Evolutionary conservation across 176 grass and related monocot genomes (phyloP).

Genomic region (Melocanna baccifera): DNA sequence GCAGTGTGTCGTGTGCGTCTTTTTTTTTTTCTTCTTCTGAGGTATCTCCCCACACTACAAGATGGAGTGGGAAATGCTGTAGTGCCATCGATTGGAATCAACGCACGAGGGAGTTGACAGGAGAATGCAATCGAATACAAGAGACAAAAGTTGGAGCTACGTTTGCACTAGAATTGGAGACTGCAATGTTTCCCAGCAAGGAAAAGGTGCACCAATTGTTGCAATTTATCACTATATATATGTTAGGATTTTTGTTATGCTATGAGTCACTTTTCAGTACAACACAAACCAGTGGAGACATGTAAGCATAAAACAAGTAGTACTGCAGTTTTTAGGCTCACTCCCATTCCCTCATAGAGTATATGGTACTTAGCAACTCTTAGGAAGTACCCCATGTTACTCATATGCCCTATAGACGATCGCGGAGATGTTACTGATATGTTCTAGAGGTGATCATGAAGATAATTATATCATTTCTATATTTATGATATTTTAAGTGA

Average conservation of each 20-base stretch:
- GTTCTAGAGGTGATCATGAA: too few species aligned
- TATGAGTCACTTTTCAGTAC: neutral
- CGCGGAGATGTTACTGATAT: too few species aligned
- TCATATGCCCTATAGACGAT: too few species aligned
- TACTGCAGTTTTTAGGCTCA: neutral
- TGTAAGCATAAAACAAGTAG: neutral
- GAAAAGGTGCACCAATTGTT: slow-evolving; percentile 23
- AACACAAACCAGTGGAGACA: neutral
- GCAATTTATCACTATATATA: neutral
- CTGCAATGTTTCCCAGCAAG: slow-evolving; percentile 12
- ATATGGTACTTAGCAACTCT: neutral
- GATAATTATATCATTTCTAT: too few species aligned
- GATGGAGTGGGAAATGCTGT: neutral
- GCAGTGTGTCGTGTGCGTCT: neutral
- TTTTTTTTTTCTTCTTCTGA: neutral
- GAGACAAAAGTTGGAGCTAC: slow-evolving; percentile 38
- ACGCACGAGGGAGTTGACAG: slow-evolving; percentile 30
- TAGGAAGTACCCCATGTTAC: neutral
- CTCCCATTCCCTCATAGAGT: neutral
- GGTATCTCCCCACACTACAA: neutral
- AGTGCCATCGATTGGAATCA: slow-evolving; percentile 25
- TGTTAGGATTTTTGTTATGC: neutral
- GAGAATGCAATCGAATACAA: slow-evolving; percentile 36
- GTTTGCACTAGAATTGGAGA: slow-evolving; percentile 36
- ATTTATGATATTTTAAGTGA: too few species aligned